Evolutionary conservation across 169 alveolate species (phyloP).

Genomic region (Plasmodium ovale): DNA sequence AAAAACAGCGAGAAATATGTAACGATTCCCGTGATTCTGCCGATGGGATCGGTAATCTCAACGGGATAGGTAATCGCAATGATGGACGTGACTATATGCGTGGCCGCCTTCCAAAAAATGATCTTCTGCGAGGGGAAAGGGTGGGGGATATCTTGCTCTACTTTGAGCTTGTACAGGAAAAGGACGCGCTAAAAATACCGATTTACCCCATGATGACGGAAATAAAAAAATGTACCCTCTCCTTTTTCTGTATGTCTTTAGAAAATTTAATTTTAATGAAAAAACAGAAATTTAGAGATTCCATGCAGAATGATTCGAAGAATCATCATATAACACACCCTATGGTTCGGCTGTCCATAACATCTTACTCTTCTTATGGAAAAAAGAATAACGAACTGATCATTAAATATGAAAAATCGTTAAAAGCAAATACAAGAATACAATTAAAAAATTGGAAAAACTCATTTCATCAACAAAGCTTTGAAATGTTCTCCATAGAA

Average conservation of each 20-base stretch:
- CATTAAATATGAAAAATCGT: slow-evolving; percentile 78
- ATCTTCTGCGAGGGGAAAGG: slow-evolving; percentile 46
- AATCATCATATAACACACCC: slow-evolving; percentile 19
- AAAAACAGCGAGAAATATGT: slow-evolving; percentile 60
- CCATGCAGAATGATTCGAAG: not conserved
- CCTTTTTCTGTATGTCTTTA: slow-evolving; percentile 84
- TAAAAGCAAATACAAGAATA: slow-evolving; percentile 71
- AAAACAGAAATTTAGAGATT: slow-evolving; percentile 26
- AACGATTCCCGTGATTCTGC: slow-evolving; percentile 5
- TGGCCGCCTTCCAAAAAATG: slow-evolving; percentile 53
- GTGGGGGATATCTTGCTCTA: slow-evolving; percentile 87
- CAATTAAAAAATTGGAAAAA: slow-evolving; percentile 84
- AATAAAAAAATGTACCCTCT: slow-evolving; percentile 82
- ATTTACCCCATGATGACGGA: slow-evolving; percentile 90
- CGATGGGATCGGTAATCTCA: not conserved
- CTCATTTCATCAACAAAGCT: slow-evolving; percentile 85
- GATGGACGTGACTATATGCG: not conserved
- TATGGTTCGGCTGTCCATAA: slow-evolving; percentile 69
- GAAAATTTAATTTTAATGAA: slow-evolving; percentile 82
- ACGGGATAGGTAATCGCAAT: not conserved
- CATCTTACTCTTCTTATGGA: slow-evolving; percentile 74
- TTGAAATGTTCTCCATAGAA: slow-evolving; percentile 88
- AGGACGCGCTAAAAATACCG: slow-evolving; percentile 88
- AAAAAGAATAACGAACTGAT: slow-evolving; percentile 74
- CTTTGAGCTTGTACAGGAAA: slow-evolving; percentile 86